A percentile compares a stretch with the other conserved stretches of the same genome.
These are phyloP conservation scores for Cladosporium sp. DNA, from an alignment of 2,329 filamentous ascomycete species.

Conservation along the genomic window DNA sequence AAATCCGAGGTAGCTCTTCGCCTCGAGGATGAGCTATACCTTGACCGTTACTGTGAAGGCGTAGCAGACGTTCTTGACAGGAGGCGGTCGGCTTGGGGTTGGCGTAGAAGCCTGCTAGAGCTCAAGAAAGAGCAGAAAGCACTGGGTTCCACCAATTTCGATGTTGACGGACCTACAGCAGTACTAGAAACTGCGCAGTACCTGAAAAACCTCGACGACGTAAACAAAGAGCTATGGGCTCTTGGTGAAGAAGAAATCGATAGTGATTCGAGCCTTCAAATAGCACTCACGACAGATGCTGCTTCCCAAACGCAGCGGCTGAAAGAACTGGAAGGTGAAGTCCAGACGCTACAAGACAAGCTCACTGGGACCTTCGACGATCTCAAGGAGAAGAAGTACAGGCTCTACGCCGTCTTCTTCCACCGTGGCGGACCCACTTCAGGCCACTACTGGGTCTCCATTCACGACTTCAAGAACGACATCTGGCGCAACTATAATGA, in stretches of 20 bases:
- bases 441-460: constrained; percentile 97
- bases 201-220: constrained; percentile 38
- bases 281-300: constrained; percentile 44
- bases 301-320: constrained; percentile 45
- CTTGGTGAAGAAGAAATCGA: constrained; percentile 37
- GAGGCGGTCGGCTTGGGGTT: constrained; percentile 69
- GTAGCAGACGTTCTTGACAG: constrained; percentile 58
- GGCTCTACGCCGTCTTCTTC: constrained; percentile 87
- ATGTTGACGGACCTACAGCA: constrained; percentile 26
- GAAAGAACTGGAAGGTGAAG: constrained; percentile 34
- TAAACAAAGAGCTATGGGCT: constrained; percentile 35
- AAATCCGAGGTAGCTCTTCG: constrained; percentile 76
- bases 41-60: constrained; percentile 81
- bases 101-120: constrained; percentile 57
- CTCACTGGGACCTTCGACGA: constrained; percentile 59
- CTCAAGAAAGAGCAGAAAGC: constrained; percentile 28
- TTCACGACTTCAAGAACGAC: constrained; percentile 76
- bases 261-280: constrained; percentile 39
- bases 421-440: constrained; percentile 63
- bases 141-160: constrained; percentile 19
- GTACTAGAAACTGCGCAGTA: constrained; percentile 36
- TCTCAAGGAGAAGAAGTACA: constrained; percentile 66
- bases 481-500: constrained; percentile 97
- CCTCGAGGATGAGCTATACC: constrained; percentile 75
- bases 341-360: constrained; percentile 45